phyloP scores from a whole-genome alignment of 1,139 yeast genomes.

The Kurtzmaniella quercitrusa region DNA sequence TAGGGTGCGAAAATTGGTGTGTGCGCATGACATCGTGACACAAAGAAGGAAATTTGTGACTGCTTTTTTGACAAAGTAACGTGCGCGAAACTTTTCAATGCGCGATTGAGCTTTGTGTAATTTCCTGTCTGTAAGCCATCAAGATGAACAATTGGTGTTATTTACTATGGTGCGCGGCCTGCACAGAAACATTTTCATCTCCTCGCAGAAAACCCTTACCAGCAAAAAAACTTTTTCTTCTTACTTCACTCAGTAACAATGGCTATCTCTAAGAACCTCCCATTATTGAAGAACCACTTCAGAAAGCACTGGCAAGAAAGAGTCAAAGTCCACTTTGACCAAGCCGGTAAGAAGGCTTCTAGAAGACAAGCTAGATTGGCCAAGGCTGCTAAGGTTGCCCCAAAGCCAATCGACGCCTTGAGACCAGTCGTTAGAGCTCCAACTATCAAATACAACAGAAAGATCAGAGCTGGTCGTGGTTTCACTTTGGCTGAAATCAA shows the following conservation, averaged over 20 bases:
- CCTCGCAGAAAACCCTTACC: conserved; percentile 2
- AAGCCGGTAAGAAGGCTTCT: conserved; percentile 97
- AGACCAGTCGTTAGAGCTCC: conserved; percentile 99
- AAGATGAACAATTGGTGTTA: not conserved
- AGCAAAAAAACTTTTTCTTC: conserved; percentile 2
- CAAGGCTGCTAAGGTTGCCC: conserved; percentile 95
- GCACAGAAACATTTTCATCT: not conserved
- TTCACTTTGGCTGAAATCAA: conserved; percentile 97
- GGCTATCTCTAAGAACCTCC: conserved; percentile 98
- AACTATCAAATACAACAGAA: conserved; percentile 98
- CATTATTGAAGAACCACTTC: conserved; percentile 95
- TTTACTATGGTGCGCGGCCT: not conserved
- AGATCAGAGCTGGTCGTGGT: conserved; percentile 99
- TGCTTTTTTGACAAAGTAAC: conserved; percentile 1
- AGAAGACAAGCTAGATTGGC: conserved; percentile 94
- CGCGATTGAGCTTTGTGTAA: not conserved
- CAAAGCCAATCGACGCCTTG: conserved; percentile 93
- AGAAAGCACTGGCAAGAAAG: conserved; percentile 99
- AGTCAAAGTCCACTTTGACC: conserved; percentile 99
- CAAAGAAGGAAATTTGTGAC: conserved; percentile 1
- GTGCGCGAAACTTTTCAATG: not conserved
- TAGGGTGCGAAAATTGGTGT: not conserved
- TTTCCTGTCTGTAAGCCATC: not conserved
- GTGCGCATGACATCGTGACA: not conserved
- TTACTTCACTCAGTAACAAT: conserved; percentile 21